These are phyloP conservation scores for Potentilla sterilis DNA, from an alignment of 306 rosid genomes.

Conservation along the genomic window DNA sequence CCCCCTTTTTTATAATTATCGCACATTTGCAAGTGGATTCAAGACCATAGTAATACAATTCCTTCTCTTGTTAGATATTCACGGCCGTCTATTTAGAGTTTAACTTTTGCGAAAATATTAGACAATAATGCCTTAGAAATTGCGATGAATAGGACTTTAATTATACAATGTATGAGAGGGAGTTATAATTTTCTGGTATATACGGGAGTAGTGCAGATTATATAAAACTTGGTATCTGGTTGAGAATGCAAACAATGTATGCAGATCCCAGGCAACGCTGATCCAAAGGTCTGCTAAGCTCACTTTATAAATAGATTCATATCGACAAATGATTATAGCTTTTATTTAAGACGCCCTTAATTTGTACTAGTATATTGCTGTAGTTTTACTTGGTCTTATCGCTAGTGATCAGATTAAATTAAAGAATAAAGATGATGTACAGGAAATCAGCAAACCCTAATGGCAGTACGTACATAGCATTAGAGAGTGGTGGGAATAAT, in stretches of 20 bases:
- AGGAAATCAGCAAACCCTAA: neutral
- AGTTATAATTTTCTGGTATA: neutral
- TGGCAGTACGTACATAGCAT: neutral
- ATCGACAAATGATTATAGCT: neutral
- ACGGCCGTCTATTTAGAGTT: neutral
- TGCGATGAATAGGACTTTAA: neutral
- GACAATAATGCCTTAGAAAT: neutral
- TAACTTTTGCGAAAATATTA: neutral
- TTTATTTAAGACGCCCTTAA: neutral
- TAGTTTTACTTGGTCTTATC: neutral
- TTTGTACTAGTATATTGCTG: neutral
- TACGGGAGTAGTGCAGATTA: neutral
- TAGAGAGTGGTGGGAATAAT: slow-evolving; percentile 8
- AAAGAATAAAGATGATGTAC: neutral
- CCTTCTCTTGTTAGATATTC: neutral
- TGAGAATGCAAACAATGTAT: slow-evolving; percentile 10
- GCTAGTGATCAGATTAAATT: neutral
- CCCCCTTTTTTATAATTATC: neutral
- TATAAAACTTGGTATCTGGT: neutral
- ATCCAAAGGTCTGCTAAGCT: slow-evolving; percentile 46
- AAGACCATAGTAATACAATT: neutral
- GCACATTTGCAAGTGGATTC: slow-evolving; percentile 3
- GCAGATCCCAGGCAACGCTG: slow-evolving; percentile 48
- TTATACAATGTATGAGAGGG: neutral
- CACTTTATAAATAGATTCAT: slow-evolving; percentile 20